Evolutionary conservation across 140 eudicot genomes (phyloP).

Genomic region (Ambrosia hybrid): DNA sequence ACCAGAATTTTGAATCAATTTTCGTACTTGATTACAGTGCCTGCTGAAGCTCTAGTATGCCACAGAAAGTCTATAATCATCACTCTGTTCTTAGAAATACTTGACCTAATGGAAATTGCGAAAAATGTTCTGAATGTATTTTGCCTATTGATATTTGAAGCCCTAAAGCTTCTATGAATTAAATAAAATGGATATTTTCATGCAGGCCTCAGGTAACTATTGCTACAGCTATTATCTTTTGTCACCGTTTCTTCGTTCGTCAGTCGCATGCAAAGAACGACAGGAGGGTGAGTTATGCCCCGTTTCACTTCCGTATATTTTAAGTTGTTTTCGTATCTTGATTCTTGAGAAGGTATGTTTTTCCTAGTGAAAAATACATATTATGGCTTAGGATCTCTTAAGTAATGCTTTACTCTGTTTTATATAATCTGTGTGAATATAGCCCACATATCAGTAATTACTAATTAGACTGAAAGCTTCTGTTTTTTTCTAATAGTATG

Average conservation of each 20-base stretch:
- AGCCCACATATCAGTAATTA: not conserved
- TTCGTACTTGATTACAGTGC: not conserved
- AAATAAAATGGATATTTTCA: constrained; percentile 13
- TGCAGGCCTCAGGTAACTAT: constrained; percentile 95
- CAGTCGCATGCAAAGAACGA: constrained; percentile 83
- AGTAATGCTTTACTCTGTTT: not conserved
- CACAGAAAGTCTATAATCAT: constrained; percentile 6
- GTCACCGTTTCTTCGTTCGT: constrained; percentile 81
- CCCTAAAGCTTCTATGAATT: constrained; percentile 10
- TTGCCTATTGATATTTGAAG: not conserved
- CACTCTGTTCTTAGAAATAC: not conserved
- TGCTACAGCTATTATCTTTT: constrained; percentile 80
- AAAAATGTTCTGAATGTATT: not conserved
- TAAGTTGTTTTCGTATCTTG: not conserved
- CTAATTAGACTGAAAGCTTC: not conserved
- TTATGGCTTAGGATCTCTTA: not conserved
- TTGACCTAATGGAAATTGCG: constrained; percentile 2
- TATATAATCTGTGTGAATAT: constrained; percentile 1
- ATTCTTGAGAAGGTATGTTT: too few species aligned
- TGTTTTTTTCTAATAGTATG: not conserved
- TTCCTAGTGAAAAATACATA: not conserved
- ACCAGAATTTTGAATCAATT: not conserved
- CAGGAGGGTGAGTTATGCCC: constrained; percentile 56
- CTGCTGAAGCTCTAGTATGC: not conserved
- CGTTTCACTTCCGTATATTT: not conserved